A percentile compares a stretch with the other conserved stretches of the same genome.
Conservation (phyloP, 208 protist species). For the Leishmania aethiopica region DNA sequence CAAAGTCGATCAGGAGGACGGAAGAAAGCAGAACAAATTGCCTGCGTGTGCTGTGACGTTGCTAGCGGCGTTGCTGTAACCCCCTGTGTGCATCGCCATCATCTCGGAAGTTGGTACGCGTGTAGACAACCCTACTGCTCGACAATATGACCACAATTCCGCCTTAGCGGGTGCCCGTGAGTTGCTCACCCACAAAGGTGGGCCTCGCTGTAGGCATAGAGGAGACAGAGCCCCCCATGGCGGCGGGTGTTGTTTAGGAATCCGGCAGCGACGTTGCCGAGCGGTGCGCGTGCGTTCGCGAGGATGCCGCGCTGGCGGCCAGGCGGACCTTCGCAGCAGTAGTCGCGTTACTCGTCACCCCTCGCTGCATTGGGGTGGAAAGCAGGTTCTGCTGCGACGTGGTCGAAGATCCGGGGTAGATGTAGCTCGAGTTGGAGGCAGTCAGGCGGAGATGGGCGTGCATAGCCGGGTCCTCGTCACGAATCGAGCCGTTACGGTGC, state of each 20-base stretch:
- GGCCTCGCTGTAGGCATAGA: constrained; percentile 1
- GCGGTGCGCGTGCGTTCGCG: constrained; percentile 6
- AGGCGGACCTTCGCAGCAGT: constrained; percentile 18
- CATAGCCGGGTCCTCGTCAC: constrained; percentile 27
- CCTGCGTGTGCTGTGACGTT: neutral
- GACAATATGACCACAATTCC: neutral
- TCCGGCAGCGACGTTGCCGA: constrained; percentile 10
- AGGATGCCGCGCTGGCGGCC: neutral
- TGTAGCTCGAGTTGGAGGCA: constrained; percentile 15
- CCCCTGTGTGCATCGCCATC: neutral
- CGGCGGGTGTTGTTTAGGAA: neutral
- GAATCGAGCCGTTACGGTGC: constrained; percentile 21
- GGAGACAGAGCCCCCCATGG: constrained; percentile 5
- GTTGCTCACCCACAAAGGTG: neutral
- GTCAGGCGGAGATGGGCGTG: constrained; percentile 15
- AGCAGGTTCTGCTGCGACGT: constrained; percentile 24
- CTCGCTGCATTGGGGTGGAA: constrained; percentile 8
- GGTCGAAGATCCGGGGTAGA: constrained; percentile 9
- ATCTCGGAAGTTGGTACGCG: neutral
- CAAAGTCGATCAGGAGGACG: neutral
- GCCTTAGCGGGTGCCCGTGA: neutral
- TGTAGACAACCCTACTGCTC: neutral
- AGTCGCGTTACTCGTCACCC: neutral
- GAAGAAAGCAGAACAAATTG: neutral
- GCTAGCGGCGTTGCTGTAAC: neutral